Percentiles rank a stretch among this genome's conserved stretches.
These are phyloP conservation scores for Casuarina glauca DNA, from an alignment of 306 rosid species.

Conservation along the genomic window DNA sequence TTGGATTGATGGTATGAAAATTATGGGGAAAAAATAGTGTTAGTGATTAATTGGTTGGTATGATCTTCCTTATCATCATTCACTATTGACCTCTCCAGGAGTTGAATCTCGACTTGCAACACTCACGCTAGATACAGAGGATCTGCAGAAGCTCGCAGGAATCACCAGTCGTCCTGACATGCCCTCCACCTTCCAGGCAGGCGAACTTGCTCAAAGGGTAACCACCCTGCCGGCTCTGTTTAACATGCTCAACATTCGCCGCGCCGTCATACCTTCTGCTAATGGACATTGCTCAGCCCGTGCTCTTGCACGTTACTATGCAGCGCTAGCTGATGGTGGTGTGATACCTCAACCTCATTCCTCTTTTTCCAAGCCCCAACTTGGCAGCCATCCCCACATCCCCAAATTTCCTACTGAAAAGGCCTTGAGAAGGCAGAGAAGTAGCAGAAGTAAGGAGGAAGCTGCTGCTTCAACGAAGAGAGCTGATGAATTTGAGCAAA, in stretches of 20 bases:
- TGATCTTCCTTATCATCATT: constrained; percentile 25
- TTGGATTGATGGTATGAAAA: neutral
- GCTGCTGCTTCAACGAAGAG: constrained; percentile 23
- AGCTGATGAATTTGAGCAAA: constrained; percentile 23
- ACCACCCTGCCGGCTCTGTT: constrained; percentile 54
- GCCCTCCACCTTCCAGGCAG: constrained; percentile 78
- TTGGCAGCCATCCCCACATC: constrained; percentile 86
- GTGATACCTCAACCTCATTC: constrained; percentile 79
- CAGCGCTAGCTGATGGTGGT: constrained; percentile 84
- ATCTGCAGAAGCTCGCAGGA: constrained; percentile 51
- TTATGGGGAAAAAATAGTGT: constrained; percentile 1
- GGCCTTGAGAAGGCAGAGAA: constrained; percentile 39
- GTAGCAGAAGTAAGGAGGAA: constrained; percentile 33
- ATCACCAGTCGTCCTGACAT: constrained; percentile 45
- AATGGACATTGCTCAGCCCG: constrained; percentile 96
- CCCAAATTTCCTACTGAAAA: constrained; percentile 60
- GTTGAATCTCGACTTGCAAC: constrained; percentile 96
- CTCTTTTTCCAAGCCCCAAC: constrained; percentile 63
- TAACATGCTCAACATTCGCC: constrained; percentile 73
- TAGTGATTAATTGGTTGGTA: neutral
- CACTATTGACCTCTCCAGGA: constrained; percentile 42
- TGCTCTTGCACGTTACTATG: constrained; percentile 95
- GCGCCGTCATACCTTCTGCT: constrained; percentile 91
- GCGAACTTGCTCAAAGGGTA: constrained; percentile 46
- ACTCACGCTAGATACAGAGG: constrained; percentile 61